Base-by-base conservation (phyloP, 805 yeast species). In the Starmerella tilneyi region DNA sequence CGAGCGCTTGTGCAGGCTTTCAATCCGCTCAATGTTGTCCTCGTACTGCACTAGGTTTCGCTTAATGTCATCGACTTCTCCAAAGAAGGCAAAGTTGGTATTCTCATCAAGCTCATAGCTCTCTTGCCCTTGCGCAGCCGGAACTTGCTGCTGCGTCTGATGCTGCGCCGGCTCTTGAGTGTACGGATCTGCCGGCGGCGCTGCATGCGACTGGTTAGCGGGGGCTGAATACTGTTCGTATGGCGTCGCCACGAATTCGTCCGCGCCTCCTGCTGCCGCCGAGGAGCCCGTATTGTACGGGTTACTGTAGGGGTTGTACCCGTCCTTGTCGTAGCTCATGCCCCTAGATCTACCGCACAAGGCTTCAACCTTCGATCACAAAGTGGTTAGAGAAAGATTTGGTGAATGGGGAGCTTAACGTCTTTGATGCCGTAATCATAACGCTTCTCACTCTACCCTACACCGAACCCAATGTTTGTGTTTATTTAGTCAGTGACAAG, bases 11-110 rank as follows among this genome's bases (percentile, higher is more conserved):
- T 84, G 94, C 56, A 79, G 71, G 47, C 73, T 70, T 61, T 81
- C 82, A 49, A 84, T 75, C 56, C 80, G 70, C 55, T 78, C 78
- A 51, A 84, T 75, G 51, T 81, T 67, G 58, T 73, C 75, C 59
- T 78, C 76, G 63, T 81, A 84, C 62, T 78, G 79, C 51, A 75
- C 79, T 52, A 84, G 71, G 56, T 76, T 76, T 50, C 72, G 72
- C 65, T 82, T 80, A 62, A 84, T 75, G 51, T 70, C 71, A 58
- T 79, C 79, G 48, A 82, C 76, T 56, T 76, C 77, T 51, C 73
- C 71, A 75, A 82, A 83, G 60, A 81, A 84, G 42, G 68, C 70
- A 44, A 77, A 75, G 60, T 77, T 75, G 55, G 76, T 26, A 40
- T 50, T 50, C 30, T 49, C 51, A 29, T 46, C 44, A 31, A 53